Evolutionary conservation across 2,329 filamentous ascomycete genomes (phyloP).

Genomic region (Verticillium isaacii): DNA sequence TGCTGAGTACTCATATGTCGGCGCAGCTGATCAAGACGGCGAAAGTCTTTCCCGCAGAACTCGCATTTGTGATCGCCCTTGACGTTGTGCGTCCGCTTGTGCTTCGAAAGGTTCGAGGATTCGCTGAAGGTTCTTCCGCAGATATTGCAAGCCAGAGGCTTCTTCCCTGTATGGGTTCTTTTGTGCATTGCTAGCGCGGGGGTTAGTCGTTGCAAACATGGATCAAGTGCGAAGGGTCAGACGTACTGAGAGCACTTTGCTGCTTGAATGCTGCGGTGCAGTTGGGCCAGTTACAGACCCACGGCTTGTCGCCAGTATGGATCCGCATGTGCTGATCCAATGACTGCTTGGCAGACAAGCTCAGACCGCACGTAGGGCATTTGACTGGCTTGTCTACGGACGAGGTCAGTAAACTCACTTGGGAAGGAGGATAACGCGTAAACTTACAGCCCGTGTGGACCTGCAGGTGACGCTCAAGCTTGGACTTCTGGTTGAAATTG

Average conservation of each 20-base stretch:
- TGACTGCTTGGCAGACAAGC: constrained; percentile 63
- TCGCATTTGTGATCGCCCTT: constrained; percentile 47
- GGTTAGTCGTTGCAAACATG: constrained; percentile 1
- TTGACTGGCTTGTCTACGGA: constrained; percentile 52
- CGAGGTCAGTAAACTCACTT: constrained; percentile 18
- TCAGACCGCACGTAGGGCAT: constrained; percentile 50
- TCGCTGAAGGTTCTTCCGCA: constrained; percentile 59
- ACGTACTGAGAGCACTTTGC: constrained; percentile 61
- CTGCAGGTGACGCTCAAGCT: constrained; percentile 61
- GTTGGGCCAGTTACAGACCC: constrained; percentile 42
- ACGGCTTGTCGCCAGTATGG: constrained; percentile 62
- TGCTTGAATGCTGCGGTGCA: constrained; percentile 60
- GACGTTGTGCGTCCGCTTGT: constrained; percentile 55
- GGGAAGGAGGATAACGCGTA: not conserved
- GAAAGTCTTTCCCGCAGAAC: constrained; percentile 52
- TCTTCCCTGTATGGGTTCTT: constrained; percentile 61
- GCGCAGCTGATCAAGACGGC: constrained; percentile 55
- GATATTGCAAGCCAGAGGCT: constrained; percentile 53
- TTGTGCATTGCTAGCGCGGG: constrained; percentile 55
- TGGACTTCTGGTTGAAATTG: constrained; percentile 55
- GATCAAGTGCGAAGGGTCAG: not conserved
- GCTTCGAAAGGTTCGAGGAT: constrained; percentile 63
- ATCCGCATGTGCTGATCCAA: constrained; percentile 63
- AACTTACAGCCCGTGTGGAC: constrained; percentile 59
- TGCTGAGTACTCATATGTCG: constrained; percentile 33